Conservation (phyloP, 2,329 filamentous ascomycete genomes). For the Alternaria incomplexa region DNA sequence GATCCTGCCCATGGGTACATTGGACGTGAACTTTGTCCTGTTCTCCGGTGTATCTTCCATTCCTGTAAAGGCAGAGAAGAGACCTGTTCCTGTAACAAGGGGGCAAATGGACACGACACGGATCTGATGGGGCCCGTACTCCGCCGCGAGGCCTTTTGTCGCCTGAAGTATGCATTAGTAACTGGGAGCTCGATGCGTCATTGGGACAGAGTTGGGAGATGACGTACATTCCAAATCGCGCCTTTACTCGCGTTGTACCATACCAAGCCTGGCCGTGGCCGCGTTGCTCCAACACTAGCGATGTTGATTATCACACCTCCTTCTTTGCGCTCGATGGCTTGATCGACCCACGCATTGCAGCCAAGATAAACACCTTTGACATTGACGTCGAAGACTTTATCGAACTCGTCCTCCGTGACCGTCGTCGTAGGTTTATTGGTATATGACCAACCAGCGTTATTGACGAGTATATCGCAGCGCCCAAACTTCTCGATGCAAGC, state of each 20-base stretch:
- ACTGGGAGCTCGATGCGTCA: not conserved
- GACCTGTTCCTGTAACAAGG: conserved; percentile 69
- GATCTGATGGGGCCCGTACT: conserved; percentile 75
- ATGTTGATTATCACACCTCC: conserved; percentile 70
- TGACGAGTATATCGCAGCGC: conserved; percentile 65
- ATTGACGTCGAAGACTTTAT: conserved; percentile 71
- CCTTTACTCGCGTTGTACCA: conserved; percentile 76
- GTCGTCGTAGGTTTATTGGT: conserved; percentile 63
- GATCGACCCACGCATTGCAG: conserved; percentile 64
- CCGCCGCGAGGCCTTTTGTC: conserved; percentile 71
- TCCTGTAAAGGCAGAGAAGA: conserved; percentile 65
- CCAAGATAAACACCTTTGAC: conserved; percentile 71
- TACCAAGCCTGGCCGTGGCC: conserved; percentile 67
- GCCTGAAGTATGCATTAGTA: conserved; percentile 46
- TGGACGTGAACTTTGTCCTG: conserved; percentile 58
- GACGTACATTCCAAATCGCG: conserved; percentile 63
- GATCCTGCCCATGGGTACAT: conserved; percentile 66
- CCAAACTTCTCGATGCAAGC: conserved; percentile 60
- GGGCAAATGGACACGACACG: conserved; percentile 76
- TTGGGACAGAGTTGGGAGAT: not conserved
- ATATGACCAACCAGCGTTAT: conserved; percentile 66
- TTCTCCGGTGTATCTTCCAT: conserved; percentile 67
- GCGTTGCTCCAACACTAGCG: conserved; percentile 67
- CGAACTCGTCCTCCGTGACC: conserved; percentile 71
- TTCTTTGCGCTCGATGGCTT: conserved; percentile 63